phyloP scores from a whole-genome alignment of 2,329 filamentous ascomycete species.

The Beauveria sp. region DNA sequence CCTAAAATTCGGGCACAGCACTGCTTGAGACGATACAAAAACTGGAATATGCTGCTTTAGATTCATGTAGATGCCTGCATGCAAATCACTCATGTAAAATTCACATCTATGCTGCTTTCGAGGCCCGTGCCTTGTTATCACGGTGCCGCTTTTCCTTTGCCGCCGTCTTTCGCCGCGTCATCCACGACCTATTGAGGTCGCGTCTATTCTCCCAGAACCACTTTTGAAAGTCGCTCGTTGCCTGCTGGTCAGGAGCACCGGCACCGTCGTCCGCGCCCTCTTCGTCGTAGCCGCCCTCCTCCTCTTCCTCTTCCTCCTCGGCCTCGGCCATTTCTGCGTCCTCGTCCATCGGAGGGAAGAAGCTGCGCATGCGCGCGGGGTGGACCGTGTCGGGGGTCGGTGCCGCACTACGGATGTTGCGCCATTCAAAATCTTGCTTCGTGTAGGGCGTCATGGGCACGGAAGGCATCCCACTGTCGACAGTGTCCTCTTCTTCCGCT shows the following conservation, averaged over 20 bases:
- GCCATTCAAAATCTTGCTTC: slow-evolving; percentile 66
- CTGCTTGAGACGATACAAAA: background rate
- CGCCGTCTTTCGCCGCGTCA: slow-evolving; percentile 52
- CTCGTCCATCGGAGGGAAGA: slow-evolving; percentile 43
- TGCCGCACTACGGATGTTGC: slow-evolving; percentile 75
- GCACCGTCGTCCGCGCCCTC: background rate
- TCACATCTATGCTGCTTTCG: slow-evolving; percentile 26
- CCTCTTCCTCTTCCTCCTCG: slow-evolving; percentile 18
- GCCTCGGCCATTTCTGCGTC: slow-evolving; percentile 22
- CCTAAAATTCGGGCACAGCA: background rate
- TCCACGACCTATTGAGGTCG: slow-evolving; percentile 59
- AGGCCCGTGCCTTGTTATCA: slow-evolving; percentile 52
- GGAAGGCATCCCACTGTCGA: slow-evolving; percentile 21
- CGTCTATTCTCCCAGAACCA: slow-evolving; percentile 63
- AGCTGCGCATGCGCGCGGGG: slow-evolving; percentile 54
- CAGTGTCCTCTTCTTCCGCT: slow-evolving; percentile 24
- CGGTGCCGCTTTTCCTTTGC: slow-evolving; percentile 60
- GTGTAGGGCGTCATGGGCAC: slow-evolving; percentile 77
- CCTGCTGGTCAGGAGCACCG: slow-evolving; percentile 15
- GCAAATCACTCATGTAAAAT: background rate
- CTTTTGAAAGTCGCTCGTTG: slow-evolving; percentile 50
- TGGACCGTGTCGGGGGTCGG: slow-evolving; percentile 92
- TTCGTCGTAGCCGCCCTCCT: slow-evolving; percentile 13
- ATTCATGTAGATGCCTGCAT: slow-evolving; percentile 2
- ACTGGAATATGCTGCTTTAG: background rate